These are phyloP conservation scores for Conoideocrella luteorostrata DNA, from an alignment of 2,329 filamentous ascomycete genomes.

Conservation along the genomic window DNA sequence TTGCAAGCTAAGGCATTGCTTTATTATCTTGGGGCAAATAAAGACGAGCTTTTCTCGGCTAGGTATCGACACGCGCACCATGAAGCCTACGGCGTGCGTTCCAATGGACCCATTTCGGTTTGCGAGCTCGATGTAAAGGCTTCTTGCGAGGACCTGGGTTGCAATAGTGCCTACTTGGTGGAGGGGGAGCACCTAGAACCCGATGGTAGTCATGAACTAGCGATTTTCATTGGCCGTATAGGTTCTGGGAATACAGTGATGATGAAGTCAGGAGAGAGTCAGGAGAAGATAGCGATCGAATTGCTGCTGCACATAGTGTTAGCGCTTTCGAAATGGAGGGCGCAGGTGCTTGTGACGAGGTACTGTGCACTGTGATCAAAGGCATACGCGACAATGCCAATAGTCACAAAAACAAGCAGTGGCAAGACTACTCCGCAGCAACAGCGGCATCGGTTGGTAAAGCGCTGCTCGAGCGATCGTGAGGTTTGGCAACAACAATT, in stretches of 20 bases:
- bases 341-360: conserved; percentile 21
- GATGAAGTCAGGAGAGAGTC: too few relatives aligned
- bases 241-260: conserved; percentile 34
- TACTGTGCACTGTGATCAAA: conserved; percentile 29
- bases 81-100: conserved; percentile 5
- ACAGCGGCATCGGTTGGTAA: too few relatives aligned
- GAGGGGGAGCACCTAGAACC: neutral
- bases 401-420: too few relatives aligned
- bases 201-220: conserved; percentile 15
- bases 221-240: conserved; percentile 31
- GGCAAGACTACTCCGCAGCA: too few relatives aligned
- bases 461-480: too few relatives aligned
- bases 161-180: conserved; percentile 15
- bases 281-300: conserved; percentile 24
- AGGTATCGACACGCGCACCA: conserved; percentile 24
- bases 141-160: conserved; percentile 21
- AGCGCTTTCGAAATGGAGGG: too few relatives aligned
- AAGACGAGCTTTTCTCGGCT: conserved; percentile 22
- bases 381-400: too few relatives aligned
- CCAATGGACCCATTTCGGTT: neutral
- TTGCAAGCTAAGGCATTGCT: conserved; percentile 8
- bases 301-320: conserved; percentile 18
- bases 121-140: conserved; percentile 16
- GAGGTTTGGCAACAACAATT: too few relatives aligned
- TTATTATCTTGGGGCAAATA: conserved; percentile 17